Evolutionary conservation across 352 stramenopile species (phyloP), one percentile per base, ranked within the genome.

Genomic region (Globisporangium middletonii): DNA sequence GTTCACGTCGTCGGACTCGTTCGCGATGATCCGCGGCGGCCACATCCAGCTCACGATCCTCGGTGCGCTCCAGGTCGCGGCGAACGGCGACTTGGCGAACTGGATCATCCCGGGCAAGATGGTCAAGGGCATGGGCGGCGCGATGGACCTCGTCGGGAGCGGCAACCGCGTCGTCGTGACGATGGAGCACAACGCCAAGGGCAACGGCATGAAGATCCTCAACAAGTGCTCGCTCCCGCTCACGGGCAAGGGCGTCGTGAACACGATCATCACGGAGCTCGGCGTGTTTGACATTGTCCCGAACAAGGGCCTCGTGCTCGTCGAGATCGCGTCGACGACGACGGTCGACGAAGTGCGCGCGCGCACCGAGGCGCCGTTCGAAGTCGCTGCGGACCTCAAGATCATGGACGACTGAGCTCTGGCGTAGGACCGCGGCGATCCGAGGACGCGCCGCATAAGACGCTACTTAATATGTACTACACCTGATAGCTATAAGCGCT

Each of bases 31-130:
- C 65, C 89, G 96, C 52, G 95, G 95, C 45, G 85, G 88, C 38
- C 94, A 98, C 65, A 95, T 98, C 43, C 81, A 98, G 60, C 73
- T 99, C 50, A 99, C 96, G 44, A 98, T 99, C 59, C 77, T 99
- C 18, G 96, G 96, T 23, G 95, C 90, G 27, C 75, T 99, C 23
- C 88, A 99, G 64, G 95, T 97, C 15, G 89, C 88, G 43, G 77
- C 83, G 27, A 96, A 95, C 55, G 96, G 96, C 48, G 96, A 98
- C 62, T 61, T 99, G 35, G 95, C 96, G 37, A 98, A 97, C 68
- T 99, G 90, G 90, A 97, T 97, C 57, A 97, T 97, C 50, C 95
- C 95, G 4, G 95, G 95, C 37, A 98, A 98, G 72, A 94, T 98
- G 73, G 76, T 98, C 26, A 98, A 98, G 71, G 96, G 94, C 61